Evolutionary conservation across 192 early-diverging fungal genomes (phyloP), one percentile per base, ranked within the genome.

Genomic region (Coemansia sp.): DNA sequence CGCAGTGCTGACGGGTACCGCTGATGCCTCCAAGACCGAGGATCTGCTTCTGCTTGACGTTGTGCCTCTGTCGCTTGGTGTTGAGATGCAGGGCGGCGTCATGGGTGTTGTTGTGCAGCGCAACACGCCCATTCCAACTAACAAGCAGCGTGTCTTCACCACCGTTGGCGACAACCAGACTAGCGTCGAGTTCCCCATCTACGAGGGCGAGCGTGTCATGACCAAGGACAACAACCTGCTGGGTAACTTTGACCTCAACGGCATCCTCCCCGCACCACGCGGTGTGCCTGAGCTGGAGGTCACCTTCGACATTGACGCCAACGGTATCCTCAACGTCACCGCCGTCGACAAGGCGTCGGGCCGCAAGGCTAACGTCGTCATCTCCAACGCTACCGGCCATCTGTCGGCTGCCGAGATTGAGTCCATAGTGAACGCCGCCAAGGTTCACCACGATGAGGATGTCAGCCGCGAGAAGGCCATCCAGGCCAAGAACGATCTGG

Each of bases 361-460:
- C 76, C 87, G 89, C 74, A 91, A 92, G 82, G 90, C 90, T 75
- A 90, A 91, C 85, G 91, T 98, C 83, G 94, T 94, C 84, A 96
- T 98, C 86, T 91, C 91, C 78, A 96, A 96, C 89, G 92, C 92
- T 67, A 92, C 93, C 58, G 93, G 91, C 69, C 93, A 94, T 68
- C 86, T 98, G 66, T 91, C 90, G 58, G 89, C 90, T 60, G 90
- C 88, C 63, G 95, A 98, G 73, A 95, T 98, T 69, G 92, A 96
- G 73, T 90, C 93, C 74, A 96, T 98, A 94, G 87, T 98, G 66
- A 65, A 71, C 43, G 95, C 96, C 65, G 94, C 95, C 67, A 93
- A 95, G 84, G 87, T 92, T 88, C 93, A 88, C 84, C 88, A 88
- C 82, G 88, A 91, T 68, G 84, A 88, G 69, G 92, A 94, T 81